phyloP scores from a whole-genome alignment of 192 early-diverging fungal species.

The Dimargaris xerosporica region DNA sequence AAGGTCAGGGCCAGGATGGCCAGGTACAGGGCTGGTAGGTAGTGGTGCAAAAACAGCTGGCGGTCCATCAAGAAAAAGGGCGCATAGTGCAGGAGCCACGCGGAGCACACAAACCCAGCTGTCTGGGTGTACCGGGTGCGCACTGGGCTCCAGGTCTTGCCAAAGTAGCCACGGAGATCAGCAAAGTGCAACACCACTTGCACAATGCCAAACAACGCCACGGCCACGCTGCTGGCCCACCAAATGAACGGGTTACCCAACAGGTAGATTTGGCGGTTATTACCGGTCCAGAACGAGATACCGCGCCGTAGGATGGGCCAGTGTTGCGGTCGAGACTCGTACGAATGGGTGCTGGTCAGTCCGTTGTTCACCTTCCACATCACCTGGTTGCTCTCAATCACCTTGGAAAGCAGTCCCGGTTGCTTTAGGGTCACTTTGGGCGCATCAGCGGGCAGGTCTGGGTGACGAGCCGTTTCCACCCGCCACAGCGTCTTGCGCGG shows the following conservation, averaged over 20 bases:
- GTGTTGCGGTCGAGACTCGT: constrained; percentile 72
- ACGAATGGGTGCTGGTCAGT: constrained; percentile 80
- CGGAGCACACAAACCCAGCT: constrained; percentile 49
- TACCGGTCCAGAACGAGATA: constrained; percentile 72
- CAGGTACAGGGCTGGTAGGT: constrained; percentile 87
- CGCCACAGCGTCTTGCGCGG: constrained; percentile 61
- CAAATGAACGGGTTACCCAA: constrained; percentile 81
- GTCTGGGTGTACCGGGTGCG: constrained; percentile 36
- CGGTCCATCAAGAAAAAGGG: constrained; percentile 85
- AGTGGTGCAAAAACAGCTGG: constrained; percentile 87
- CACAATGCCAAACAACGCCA: constrained; percentile 44
- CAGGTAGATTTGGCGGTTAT: constrained; percentile 67
- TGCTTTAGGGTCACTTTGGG: constrained; percentile 40
- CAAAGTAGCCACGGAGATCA: constrained; percentile 33
- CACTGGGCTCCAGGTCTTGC: constrained; percentile 20
- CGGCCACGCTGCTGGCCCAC: constrained; percentile 47
- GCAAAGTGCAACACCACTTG: constrained; percentile 34
- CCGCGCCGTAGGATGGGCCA: constrained; percentile 80
- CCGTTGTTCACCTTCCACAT: constrained; percentile 85
- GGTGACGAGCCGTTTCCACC: constrained; percentile 48
- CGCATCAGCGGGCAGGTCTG: constrained; percentile 38
- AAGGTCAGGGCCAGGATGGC: constrained; percentile 55
- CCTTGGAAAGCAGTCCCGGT: constrained; percentile 69
- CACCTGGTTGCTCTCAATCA: constrained; percentile 68
- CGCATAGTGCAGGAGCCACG: constrained; percentile 72